These are phyloP conservation scores for Angophora floribunda DNA, from an alignment of 345 rosid genomes.

Conservation along the genomic window DNA sequence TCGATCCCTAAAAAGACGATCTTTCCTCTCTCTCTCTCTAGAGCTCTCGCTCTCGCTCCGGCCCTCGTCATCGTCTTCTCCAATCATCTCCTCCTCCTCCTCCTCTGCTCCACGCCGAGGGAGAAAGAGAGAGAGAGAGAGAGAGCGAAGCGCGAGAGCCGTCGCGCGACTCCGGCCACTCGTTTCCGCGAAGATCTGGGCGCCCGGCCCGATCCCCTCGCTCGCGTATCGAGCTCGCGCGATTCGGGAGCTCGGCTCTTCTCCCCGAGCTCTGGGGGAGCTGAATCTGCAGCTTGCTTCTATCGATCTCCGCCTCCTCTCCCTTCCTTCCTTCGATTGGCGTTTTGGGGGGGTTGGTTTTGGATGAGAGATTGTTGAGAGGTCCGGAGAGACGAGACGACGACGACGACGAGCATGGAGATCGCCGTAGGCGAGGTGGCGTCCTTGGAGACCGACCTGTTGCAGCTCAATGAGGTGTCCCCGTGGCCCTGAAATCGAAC, in stretches of 20 bases:
- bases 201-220: background rate
- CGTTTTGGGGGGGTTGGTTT: background rate
- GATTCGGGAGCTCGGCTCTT: background rate
- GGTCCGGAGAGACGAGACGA: background rate
- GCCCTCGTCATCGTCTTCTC: background rate
- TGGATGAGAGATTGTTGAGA: background rate
- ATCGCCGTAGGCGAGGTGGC: constrained; percentile 18
- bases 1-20: background rate
- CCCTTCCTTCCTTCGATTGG: background rate
- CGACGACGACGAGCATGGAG: background rate
- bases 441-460: constrained; percentile 46
- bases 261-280: background rate
- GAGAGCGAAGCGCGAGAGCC: background rate
- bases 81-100: background rate
- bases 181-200: background rate
- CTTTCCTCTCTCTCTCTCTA: background rate
- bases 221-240: background rate
- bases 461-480: constrained; percentile 71
- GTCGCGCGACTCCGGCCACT: background rate
- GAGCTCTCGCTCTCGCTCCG: background rate
- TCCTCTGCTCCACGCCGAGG: background rate
- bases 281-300: background rate
- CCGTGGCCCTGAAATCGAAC: constrained; percentile 35
- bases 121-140: background rate
- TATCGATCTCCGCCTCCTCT: background rate